These are phyloP conservation scores for Aspergillus sp. DNA, from an alignment of 2,329 filamentous ascomycete species.

Conservation along the genomic window DNA sequence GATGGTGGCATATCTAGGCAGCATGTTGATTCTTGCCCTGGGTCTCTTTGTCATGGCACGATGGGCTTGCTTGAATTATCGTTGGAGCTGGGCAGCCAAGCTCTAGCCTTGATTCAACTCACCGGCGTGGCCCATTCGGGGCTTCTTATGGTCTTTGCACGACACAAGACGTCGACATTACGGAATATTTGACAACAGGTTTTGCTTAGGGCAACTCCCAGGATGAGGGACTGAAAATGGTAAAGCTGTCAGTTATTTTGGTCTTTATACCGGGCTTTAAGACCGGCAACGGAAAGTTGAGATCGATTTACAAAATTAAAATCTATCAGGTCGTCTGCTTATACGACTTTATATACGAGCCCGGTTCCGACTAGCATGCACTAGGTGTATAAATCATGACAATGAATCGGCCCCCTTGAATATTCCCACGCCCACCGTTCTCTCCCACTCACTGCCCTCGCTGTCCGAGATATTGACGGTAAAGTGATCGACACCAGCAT, in stretches of 20 bases:
- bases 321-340: not conserved
- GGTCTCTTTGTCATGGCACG: slow-evolving; percentile 34
- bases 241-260: no score
- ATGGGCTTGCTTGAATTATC: slow-evolving; percentile 41
- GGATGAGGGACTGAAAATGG: no score
- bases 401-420: slow-evolving; percentile 1
- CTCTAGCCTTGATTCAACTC: slow-evolving; percentile 19
- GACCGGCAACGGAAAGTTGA: no score
- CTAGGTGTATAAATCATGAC: not conserved
- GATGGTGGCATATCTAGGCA: slow-evolving; percentile 48
- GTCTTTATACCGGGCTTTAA: no score
- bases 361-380: not conserved
- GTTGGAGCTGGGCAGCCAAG: slow-evolving; percentile 39
- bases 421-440: slow-evolving; percentile 3
- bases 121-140: no score
- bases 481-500: slow-evolving; percentile 1
- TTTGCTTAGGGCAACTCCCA: no score
- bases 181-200: no score
- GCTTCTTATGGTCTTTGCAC: no score
- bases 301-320: no score
- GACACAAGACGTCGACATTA: no score
- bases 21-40: slow-evolving; percentile 40
- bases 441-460: slow-evolving; percentile 8
- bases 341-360: not conserved
- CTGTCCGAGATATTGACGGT: not conserved